phyloP scores from a whole-genome alignment of 2,329 filamentous ascomycete genomes.

The Aureobasidium sp. region DNA sequence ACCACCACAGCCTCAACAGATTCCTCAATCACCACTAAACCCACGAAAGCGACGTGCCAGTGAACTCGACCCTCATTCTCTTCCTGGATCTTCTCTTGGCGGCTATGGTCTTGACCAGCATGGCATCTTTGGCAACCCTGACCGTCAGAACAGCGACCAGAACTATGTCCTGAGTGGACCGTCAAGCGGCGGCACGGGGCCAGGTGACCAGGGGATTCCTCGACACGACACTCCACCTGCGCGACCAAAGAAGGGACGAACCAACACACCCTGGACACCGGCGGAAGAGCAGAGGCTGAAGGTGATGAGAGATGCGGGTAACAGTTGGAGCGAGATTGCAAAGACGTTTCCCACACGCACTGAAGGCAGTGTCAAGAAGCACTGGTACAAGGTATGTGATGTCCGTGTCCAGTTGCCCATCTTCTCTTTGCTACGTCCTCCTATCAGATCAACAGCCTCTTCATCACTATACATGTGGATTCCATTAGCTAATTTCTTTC shows the following conservation, averaged over 20 bases:
- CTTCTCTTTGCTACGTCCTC: neutral
- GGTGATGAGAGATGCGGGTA: slow-evolving; percentile 85
- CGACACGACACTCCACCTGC: slow-evolving; percentile 4
- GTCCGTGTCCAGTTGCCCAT: neutral
- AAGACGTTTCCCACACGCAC: slow-evolving; percentile 94
- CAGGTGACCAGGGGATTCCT: slow-evolving; percentile 1
- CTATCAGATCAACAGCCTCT: neutral
- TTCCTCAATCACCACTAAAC: slow-evolving; percentile 27
- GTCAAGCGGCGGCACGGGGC: neutral
- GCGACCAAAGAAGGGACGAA: slow-evolving; percentile 75
- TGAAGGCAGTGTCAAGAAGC: slow-evolving; percentile 97
- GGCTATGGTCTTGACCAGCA: slow-evolving; percentile 21
- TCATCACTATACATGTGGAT: neutral
- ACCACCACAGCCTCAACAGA: slow-evolving; percentile 21
- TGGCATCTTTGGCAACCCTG: slow-evolving; percentile 20
- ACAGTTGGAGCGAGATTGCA: slow-evolving; percentile 96
- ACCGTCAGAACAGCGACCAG: neutral
- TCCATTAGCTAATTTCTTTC: slow-evolving; percentile 19
- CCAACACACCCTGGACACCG: slow-evolving; percentile 98
- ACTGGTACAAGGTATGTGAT: slow-evolving; percentile 84
- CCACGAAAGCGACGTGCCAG: slow-evolving; percentile 30
- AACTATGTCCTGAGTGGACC: slow-evolving; percentile 6
- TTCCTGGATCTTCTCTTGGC: slow-evolving; percentile 25
- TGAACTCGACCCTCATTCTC: slow-evolving; percentile 23
- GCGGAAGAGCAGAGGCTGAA: slow-evolving; percentile 89